These are phyloP conservation scores for Venturia aucupariae DNA, from an alignment of 2,329 filamentous ascomycete genomes.

Conservation along the genomic window DNA sequence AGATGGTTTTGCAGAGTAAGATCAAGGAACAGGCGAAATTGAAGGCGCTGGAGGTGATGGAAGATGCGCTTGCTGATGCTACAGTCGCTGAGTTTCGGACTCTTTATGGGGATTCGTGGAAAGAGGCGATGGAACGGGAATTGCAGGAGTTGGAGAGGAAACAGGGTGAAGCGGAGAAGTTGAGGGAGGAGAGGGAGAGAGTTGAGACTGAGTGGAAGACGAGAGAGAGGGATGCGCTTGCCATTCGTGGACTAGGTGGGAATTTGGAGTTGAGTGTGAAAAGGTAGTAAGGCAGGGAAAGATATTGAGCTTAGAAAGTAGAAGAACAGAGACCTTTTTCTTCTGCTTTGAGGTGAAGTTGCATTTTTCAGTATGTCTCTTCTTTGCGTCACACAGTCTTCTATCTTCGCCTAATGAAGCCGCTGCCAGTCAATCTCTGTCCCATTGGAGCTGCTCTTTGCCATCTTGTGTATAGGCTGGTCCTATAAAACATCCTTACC, in stretches of 20 bases:
- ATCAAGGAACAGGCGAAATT: neutral
- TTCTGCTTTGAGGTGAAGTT: too few relatives aligned
- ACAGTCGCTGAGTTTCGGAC: slow-evolving; percentile 6
- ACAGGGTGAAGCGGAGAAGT: neutral
- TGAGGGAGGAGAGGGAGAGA: neutral
- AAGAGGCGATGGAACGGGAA: slow-evolving; percentile 9
- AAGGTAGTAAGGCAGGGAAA: neutral
- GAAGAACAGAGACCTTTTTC: too few relatives aligned
- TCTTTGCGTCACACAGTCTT: too few relatives aligned
- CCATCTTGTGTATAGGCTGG: too few relatives aligned
- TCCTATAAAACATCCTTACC: too few relatives aligned
- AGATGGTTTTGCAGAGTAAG: neutral
- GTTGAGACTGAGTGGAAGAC: neutral
- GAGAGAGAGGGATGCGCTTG: neutral
- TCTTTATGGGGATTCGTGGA: slow-evolving; percentile 2
- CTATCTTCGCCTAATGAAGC: too few relatives aligned
- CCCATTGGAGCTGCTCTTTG: too few relatives aligned
- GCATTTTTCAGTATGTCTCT: too few relatives aligned
- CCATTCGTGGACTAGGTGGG: neutral
- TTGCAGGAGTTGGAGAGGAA: slow-evolving; percentile 9
- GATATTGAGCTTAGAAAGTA: too few relatives aligned
- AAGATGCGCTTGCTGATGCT: slow-evolving; percentile 11
- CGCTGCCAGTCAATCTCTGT: too few relatives aligned
- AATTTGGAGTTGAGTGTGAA: slow-evolving; percentile 2
- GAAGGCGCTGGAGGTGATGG: slow-evolving; percentile 3